A percentile compares a stretch with the other conserved stretches of the same genome.
Evolutionary conservation across 129 eudicot species (phyloP).

Genomic region (Tagetes patula): DNA sequence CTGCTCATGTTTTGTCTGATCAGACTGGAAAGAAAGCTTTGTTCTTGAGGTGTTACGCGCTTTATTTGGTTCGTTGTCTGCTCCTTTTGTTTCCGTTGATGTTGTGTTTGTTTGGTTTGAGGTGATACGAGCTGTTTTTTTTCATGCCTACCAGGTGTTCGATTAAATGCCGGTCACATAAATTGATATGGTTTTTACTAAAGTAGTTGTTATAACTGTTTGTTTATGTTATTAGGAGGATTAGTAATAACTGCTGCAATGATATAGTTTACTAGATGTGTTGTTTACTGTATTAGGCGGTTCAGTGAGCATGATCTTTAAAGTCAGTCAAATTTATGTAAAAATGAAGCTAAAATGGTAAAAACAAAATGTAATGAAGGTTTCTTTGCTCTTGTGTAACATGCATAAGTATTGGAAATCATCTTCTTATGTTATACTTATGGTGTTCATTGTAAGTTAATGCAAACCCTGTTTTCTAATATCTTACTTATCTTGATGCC

Average conservation of each 20-base stretch:
- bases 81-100: not conserved
- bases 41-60: slow-evolving; percentile 88
- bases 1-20: slow-evolving; percentile 88
- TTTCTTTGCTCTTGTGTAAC: too few species aligned
- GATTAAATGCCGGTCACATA: slow-evolving; percentile 26
- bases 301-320: not conserved
- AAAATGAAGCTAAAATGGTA: not conserved
- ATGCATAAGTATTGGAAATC: too few species aligned
- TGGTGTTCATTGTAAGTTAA: too few species aligned
- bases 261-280: not conserved
- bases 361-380: not conserved
- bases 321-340: not conserved
- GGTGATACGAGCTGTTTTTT: not conserved
- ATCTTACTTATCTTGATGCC: too few species aligned
- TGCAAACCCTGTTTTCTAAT: too few species aligned
- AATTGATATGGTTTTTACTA: not conserved
- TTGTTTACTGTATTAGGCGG: not conserved
- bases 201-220: not conserved
- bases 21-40: slow-evolving; percentile 78
- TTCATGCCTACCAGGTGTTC: slow-evolving; percentile 20
- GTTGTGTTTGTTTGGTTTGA: not conserved
- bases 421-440: too few species aligned
- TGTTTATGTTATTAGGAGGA: slow-evolving; percentile 9
- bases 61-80: slow-evolving; percentile 68
- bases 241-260: not conserved